Base-by-base conservation (phyloP, 2,329 filamentous ascomycete genomes). In the Fusarium sterilihyphosum region DNA sequence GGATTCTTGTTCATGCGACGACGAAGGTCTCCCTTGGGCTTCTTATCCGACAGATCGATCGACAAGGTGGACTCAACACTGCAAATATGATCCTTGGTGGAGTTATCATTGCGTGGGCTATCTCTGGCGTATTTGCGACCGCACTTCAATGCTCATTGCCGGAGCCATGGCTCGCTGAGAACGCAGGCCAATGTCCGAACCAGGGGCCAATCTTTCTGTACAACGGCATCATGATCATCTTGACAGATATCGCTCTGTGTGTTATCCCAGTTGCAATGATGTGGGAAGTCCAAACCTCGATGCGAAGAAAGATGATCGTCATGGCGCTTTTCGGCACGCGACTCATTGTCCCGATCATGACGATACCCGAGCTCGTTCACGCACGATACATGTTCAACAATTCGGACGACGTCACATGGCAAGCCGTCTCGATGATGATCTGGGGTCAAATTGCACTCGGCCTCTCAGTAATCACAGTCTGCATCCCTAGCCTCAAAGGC, bases 241-340 rank as follows among this genome's bases (percentile, higher is more conserved):
- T 73, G 4, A 78, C 76, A 0, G 76, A 78, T 4, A 6, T 78
- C 0, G 60, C 67, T 4, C 26, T 78, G 4, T 78, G 76, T 2
- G 2, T 70, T 3, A 37, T 78, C 3, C 76, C 76, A 0, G 70
- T 78, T 1, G 73, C 70, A 10, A 78, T 78, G 76, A 78, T 78
- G 76, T 78, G 76, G 76, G 56, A 73, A 1, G 76, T 78, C 4
- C 74, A 78, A 20, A 78, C 76, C 14, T 71, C 72, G 2, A n/a
- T 53, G 4, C 58, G 63, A 22, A 67, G 76, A 43, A 78, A 78
- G 33, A 2, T 49, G 2, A 71, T 78, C 24, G 73, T 78, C 41
- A 71, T 74, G 60, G 57, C 59, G 12, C 43, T 78, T 1, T 78
- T 78, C 37, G 65, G 75, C n/a, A 73, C 67, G 22, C 73, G 76